Percentiles rank a stretch among this genome's conserved stretches.
These are phyloP conservation scores for Stagonosporopsis rhizophila DNA, from an alignment of 2,329 filamentous ascomycete genomes.

Conservation along the genomic window DNA sequence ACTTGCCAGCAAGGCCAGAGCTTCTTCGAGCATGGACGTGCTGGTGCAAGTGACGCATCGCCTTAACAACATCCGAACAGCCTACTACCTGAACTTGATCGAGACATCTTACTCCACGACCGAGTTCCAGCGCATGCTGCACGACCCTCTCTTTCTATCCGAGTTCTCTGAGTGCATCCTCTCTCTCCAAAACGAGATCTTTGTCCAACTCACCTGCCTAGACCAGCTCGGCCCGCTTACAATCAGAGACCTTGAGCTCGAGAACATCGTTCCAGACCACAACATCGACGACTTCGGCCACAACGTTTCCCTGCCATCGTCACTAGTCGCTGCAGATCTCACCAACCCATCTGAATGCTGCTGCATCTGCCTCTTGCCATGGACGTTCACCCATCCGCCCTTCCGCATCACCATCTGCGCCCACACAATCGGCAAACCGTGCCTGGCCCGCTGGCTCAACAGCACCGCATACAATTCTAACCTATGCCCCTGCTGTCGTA, in stretches of 20 bases:
- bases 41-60: not conserved
- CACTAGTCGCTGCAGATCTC: not conserved
- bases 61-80: constrained; percentile 7
- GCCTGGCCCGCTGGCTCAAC: constrained; percentile 22
- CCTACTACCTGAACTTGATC: constrained; percentile 4
- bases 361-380: constrained; percentile 22
- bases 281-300: constrained; percentile 17
- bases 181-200: not conserved
- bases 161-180: not conserved
- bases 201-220: not conserved
- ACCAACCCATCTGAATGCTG: constrained; percentile 6
- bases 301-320: not conserved
- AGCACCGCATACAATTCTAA: constrained; percentile 18
- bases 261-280: constrained; percentile 10
- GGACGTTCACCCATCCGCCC: constrained; percentile 8
- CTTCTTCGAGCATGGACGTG: constrained; percentile 1
- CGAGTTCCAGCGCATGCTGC: constrained; percentile 2
- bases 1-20: not conserved
- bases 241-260: constrained; percentile 11
- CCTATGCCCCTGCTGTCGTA: constrained; percentile 22
- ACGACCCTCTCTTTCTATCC: not conserved
- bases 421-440: constrained; percentile 21
- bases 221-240: not conserved
- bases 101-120: not conserved
- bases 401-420: constrained; percentile 18